Base-by-base conservation (phyloP, 2,329 filamentous ascomycete species). In the Blastomyces silverae region DNA sequence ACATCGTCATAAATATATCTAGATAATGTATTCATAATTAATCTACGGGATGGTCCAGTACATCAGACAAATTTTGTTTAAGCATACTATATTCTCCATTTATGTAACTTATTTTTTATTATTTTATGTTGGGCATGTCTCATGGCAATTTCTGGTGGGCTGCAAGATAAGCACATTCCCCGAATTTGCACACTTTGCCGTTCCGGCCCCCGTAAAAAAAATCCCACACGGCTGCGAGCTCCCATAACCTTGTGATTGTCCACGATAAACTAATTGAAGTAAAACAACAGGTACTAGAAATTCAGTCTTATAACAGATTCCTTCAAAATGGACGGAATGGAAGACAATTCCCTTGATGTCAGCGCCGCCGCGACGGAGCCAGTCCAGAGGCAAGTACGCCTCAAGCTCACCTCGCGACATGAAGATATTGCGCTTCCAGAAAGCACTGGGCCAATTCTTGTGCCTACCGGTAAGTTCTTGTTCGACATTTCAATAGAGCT, bases 381-480 rank as follows among this genome's bases (percentile, higher is more conserved):
- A n/a, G 69, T 70, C 15, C 77, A 78, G 68, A 71, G 74, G 68
- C 83, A 85, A 72, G 81, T 86, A 57, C 79, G 82, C 66, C 79
- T 86, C 67, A 81, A 83, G 65, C 78, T 86, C 50, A 81, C 76
- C 25, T 83, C 83, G 57, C 77, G 81, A 67, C 80, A 83, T 69
- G 74, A 77, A 66, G 81, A 84, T 64, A 78, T 86, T 69, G 78
- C 81, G 64, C 74, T 86, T 58, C 80, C 83, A 66, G 79, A 83
- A 65, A 80, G 80, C 65, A 80, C 79, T 58, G 83, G 82, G 28
- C 80, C 83, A 25, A 84, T 86, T 68, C 76, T 86, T 42, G 82
- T 86, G 64, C 81, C 83, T 52, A 85, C 83, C 42, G 79, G 83
- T 85, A 76, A 71, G 76, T 70, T 66, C 62, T 66, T 65, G 37